These are phyloP conservation scores for Candida neerlandica DNA, from an alignment of 1,139 yeast genomes.

Conservation along the genomic window DNA sequence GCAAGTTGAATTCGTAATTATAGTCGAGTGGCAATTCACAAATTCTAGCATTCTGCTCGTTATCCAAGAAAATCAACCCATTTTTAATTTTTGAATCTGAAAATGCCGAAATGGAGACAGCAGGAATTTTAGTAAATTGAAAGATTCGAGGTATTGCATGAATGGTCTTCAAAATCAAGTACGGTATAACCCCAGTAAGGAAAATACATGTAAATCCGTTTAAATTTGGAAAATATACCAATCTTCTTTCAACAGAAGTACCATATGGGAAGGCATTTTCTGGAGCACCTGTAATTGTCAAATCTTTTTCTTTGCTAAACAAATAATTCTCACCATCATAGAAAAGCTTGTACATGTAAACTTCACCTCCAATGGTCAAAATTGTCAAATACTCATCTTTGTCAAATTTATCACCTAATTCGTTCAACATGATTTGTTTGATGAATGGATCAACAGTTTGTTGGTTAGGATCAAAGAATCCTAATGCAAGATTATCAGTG, in stretches of 20 bases:
- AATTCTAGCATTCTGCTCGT: slow-evolving; percentile 70
- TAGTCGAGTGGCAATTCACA: slow-evolving; percentile 56
- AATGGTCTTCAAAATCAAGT: slow-evolving; percentile 63
- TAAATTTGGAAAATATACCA: slow-evolving; percentile 61
- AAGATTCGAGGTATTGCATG: slow-evolving; percentile 69
- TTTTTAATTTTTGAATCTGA: slow-evolving; percentile 39
- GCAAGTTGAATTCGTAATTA: slow-evolving; percentile 66
- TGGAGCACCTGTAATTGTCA: slow-evolving; percentile 69
- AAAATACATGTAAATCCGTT: slow-evolving; percentile 64
- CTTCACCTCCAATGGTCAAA: slow-evolving; percentile 79
- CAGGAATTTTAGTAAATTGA: slow-evolving; percentile 65
- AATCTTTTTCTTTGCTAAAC: slow-evolving; percentile 51
- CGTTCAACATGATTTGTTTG: slow-evolving; percentile 67
- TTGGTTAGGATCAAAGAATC: slow-evolving; percentile 59
- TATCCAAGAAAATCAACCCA: slow-evolving; percentile 76
- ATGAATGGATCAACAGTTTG: slow-evolving; percentile 75
- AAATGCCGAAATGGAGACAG: slow-evolving; percentile 63
- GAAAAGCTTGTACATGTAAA: slow-evolving; percentile 63
- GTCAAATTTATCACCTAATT: slow-evolving; percentile 61
- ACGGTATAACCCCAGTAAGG: slow-evolving; percentile 77
- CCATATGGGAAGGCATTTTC: slow-evolving; percentile 72
- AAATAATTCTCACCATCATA: slow-evolving; percentile 53
- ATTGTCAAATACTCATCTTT: slow-evolving; percentile 64
- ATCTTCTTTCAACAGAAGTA: slow-evolving; percentile 67
- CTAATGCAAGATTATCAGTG: slow-evolving; percentile 53